These are phyloP conservation scores for Selaginella moellendorffii DNA, from an alignment of 75 land plant genomes.

Conservation along the genomic window DNA sequence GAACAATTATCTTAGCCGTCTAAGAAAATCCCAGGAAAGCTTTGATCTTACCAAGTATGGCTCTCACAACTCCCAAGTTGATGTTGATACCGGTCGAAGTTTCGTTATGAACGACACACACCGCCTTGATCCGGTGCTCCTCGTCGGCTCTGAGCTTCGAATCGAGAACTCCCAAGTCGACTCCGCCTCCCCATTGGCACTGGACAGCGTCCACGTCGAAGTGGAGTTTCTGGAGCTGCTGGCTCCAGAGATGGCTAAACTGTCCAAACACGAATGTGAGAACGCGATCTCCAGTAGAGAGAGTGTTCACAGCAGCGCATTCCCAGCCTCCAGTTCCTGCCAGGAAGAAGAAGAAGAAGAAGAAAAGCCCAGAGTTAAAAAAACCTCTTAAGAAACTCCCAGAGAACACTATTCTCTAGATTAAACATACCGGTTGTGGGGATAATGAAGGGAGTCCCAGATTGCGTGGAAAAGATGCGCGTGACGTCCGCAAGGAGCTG, in stretches of 20 bases:
- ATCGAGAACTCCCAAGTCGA: neutral
- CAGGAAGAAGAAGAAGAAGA: neutral
- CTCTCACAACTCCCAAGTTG: neutral
- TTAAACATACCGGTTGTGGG: conserved; percentile 1
- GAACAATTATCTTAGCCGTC: neutral
- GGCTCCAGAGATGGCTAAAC: neutral
- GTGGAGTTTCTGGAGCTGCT: conserved; percentile 1
- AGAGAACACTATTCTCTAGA: no score
- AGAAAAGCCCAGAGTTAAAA: no score
- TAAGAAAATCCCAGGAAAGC: neutral
- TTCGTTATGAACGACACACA: conserved; percentile 8
- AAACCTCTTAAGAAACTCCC: no score
- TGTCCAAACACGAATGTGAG: neutral
- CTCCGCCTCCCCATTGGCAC: neutral
- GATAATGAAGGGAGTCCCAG: conserved; percentile 1
- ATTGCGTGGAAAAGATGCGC: neutral
- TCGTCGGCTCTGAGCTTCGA: neutral
- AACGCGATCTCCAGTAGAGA: neutral
- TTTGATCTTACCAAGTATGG: neutral
- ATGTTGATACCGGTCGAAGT: conserved; percentile 4
- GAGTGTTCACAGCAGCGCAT: neutral
- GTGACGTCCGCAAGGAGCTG: neutral
- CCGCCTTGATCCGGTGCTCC: conserved; percentile 4
- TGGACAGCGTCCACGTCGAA: neutral
- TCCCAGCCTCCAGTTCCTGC: conserved; percentile 8